phyloP scores from a whole-genome alignment of 2,329 filamentous ascomycete genomes.

The Nemania abortiva region DNA sequence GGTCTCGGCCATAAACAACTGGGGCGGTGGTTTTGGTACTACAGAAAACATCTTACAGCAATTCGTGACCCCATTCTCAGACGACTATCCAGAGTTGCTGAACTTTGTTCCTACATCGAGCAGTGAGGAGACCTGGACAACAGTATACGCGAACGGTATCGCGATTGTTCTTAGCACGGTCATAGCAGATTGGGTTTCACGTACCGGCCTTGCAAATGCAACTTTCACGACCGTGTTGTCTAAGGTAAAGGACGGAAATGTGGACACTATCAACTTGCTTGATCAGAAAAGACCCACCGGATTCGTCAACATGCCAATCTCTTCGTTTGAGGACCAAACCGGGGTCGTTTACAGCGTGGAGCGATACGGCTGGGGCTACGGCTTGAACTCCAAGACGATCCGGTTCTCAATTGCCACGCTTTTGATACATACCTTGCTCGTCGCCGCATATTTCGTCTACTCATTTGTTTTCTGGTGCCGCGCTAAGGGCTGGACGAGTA shows the following conservation, averaged over 20 bases:
- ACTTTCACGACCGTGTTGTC: conserved; percentile 22
- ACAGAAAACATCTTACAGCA: not conserved
- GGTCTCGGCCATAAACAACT: conserved; percentile 11
- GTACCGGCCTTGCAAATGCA: conserved; percentile 2
- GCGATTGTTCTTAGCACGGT: conserved; percentile 22
- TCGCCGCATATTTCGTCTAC: conserved; percentile 20
- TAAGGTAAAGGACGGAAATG: not conserved
- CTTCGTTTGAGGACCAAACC: conserved; percentile 17
- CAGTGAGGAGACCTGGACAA: not conserved
- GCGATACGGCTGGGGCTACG: conserved; percentile 34
- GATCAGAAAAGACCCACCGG: not conserved
- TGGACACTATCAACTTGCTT: conserved; percentile 17
- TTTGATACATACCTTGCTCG: conserved; percentile 24
- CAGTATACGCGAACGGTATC: conserved; percentile 15
- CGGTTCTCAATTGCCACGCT: conserved; percentile 33
- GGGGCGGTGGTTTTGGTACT: no score
- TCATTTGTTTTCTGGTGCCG: conserved; percentile 24
- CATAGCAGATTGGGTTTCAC: conserved; percentile 32
- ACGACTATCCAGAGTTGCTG: no score
- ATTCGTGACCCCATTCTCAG: no score
- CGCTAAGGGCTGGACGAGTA: conserved; percentile 28
- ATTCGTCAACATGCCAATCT: not conserved
- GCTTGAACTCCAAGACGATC: conserved; percentile 12
- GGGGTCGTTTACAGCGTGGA: conserved; percentile 1
- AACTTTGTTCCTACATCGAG: no score